Evolutionary conservation across 1,139 yeast species (phyloP).

Genomic region (Wickerhamiella infanticola): DNA sequence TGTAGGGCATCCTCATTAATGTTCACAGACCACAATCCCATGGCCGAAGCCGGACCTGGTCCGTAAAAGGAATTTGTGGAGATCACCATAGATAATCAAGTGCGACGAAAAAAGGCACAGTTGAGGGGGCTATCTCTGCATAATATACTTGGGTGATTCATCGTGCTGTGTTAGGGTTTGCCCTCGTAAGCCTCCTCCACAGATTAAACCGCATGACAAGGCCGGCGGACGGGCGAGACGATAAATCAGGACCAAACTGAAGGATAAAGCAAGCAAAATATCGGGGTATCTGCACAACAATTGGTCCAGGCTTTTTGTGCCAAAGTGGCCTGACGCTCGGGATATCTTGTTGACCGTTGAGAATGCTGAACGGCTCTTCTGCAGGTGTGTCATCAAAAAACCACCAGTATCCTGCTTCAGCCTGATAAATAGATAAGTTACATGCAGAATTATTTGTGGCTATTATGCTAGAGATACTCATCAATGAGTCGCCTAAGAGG

Average conservation of each 20-base stretch:
- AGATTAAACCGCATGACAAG: background rate
- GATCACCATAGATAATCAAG: background rate
- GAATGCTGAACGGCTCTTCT: background rate
- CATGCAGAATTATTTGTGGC: too few relatives aligned
- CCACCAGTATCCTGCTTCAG: too few relatives aligned
- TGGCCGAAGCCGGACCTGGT: background rate
- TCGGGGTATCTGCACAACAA: too few relatives aligned
- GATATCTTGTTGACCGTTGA: background rate
- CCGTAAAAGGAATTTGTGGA: background rate
- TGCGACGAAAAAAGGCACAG: background rate
- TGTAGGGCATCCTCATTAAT: background rate
- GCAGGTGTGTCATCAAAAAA: too few relatives aligned
- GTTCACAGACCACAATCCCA: background rate
- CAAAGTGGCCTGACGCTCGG: too few relatives aligned
- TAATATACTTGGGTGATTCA: background rate
- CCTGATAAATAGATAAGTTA: too few relatives aligned
- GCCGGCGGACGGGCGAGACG: too few relatives aligned
- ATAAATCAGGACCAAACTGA: too few relatives aligned
- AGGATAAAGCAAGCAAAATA: too few relatives aligned
- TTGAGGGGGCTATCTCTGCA: background rate
- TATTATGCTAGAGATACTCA: background rate
- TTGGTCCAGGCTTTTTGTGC: too few relatives aligned
- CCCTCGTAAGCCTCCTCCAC: background rate
- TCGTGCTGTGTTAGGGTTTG: background rate
- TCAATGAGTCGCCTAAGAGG: slow-evolving; percentile 24